These are phyloP conservation scores for Amaranthus cruentus DNA, from an alignment of 148 eudicot species.

Conservation along the genomic window DNA sequence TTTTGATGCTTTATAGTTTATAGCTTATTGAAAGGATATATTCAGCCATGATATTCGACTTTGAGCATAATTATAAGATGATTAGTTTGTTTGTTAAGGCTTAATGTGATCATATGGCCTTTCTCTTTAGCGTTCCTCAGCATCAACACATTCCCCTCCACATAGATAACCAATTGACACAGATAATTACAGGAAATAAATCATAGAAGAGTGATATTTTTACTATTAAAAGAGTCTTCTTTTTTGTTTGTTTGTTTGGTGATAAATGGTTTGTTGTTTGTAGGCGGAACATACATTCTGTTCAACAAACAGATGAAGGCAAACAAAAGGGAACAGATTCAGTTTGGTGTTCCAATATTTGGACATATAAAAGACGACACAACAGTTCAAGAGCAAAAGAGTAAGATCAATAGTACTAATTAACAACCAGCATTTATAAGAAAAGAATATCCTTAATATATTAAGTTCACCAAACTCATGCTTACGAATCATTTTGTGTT, in stretches of 20 bases:
- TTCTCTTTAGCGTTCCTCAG: too few relatives aligned
- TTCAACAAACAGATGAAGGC: constrained; percentile 83
- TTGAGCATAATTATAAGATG: too few relatives aligned
- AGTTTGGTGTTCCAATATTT: constrained; percentile 82
- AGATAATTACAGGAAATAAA: too few relatives aligned
- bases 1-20: too few relatives aligned
- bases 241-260: not conserved
- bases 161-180: too few relatives aligned
- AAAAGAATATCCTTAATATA: not conserved
- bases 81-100: too few relatives aligned
- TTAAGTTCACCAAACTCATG: not conserved
- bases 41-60: too few relatives aligned
- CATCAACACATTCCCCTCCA: too few relatives aligned
- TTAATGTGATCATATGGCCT: too few relatives aligned
- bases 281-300: constrained; percentile 84
- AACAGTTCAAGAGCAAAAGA: constrained; percentile 36
- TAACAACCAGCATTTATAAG: not conserved
- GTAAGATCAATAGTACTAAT: constrained; percentile 32
- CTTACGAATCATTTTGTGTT: constrained; percentile 7
- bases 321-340: constrained; percentile 87
- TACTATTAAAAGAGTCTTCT: too few relatives aligned
- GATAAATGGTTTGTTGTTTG: constrained; percentile 2
- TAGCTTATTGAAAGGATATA: too few relatives aligned
- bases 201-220: too few relatives aligned
- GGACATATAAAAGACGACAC: constrained; percentile 61